Conservation (phyloP, 1,284 basidiomycete species). For the Pseudozyma sp. region DNA sequence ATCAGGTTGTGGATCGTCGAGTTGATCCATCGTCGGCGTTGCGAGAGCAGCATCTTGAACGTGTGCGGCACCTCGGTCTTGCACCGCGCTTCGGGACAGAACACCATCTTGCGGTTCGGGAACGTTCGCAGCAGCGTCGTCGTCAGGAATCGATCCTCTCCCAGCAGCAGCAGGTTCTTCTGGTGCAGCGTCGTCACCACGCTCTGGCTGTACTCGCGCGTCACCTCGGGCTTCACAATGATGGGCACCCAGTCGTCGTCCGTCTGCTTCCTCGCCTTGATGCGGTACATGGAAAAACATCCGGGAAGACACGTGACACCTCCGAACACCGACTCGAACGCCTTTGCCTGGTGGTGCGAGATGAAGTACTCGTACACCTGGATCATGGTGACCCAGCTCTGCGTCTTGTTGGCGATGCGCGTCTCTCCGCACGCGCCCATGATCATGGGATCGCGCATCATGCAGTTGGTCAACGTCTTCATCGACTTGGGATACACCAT, state of each 20-base stretch:
- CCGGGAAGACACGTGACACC: constrained; percentile 99
- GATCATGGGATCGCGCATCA: constrained; percentile 97
- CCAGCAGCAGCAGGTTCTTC: constrained; percentile 94
- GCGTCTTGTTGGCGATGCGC: constrained; percentile 94
- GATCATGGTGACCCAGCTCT: constrained; percentile 95
- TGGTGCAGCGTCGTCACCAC: constrained; percentile 95
- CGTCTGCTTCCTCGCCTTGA: constrained; percentile 84
- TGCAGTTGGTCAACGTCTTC: constrained; percentile 74
- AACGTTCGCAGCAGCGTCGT: constrained; percentile 81
- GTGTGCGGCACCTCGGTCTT: constrained; percentile 96
- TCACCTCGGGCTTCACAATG: constrained; percentile 96
- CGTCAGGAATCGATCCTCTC: constrained; percentile 96
- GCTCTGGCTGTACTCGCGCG: constrained; percentile 94
- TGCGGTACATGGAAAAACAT: constrained; percentile 99
- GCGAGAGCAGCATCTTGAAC: constrained; percentile 90
- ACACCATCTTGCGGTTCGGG: constrained; percentile 96
- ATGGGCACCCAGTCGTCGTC: constrained; percentile 98
- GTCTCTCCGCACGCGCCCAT: constrained; percentile 99
- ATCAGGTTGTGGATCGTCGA: constrained; percentile 99
- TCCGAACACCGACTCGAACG: constrained; percentile 98
- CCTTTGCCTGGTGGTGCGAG: constrained; percentile 96
- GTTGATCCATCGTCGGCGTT: constrained; percentile 99
- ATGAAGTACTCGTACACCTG: constrained; percentile 99
- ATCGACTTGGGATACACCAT: constrained; percentile 64
- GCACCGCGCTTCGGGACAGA: constrained; percentile 94